A percentile compares a stretch with the other conserved stretches of the same genome.
Conservation (phyloP, 306 rosid species). For the Glycine latifolia region DNA sequence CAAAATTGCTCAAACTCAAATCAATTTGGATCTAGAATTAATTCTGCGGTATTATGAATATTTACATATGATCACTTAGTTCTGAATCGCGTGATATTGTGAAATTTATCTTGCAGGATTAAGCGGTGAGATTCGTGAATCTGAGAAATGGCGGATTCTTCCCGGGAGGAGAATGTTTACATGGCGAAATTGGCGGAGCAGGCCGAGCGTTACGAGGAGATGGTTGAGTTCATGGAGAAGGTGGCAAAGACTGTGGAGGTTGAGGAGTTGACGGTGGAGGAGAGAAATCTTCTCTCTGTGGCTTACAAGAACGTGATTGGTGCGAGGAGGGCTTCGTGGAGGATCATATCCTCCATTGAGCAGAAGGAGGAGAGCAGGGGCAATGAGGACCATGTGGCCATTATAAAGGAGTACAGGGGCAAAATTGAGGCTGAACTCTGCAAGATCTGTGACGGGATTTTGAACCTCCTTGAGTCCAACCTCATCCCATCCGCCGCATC, state of each 20-base stretch:
- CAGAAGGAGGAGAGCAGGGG: conserved; percentile 98
- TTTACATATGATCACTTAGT: no score
- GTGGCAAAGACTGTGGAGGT: conserved; percentile 84
- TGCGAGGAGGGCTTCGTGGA: conserved; percentile 97
- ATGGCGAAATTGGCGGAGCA: conserved; percentile 95
- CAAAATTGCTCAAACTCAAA: not conserved
- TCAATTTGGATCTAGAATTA: no score
- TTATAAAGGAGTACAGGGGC: conserved; percentile 83
- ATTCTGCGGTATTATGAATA: no score
- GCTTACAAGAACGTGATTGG: conserved; percentile 97
- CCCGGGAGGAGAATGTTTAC: conserved; percentile 91
- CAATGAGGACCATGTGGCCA: conserved; percentile 78
- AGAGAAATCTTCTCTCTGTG: conserved; percentile 90
- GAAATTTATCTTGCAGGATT: conserved; percentile 23
- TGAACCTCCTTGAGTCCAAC: conserved; percentile 83
- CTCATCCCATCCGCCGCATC: conserved; percentile 85
- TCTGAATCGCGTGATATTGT: not conserved
- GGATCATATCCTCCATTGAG: conserved; percentile 96
- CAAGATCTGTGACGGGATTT: conserved; percentile 96
- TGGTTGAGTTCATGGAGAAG: conserved; percentile 98
- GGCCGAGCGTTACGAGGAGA: conserved; percentile 92
- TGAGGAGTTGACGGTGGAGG: conserved; percentile 89
- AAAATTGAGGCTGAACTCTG: conserved; percentile 88
- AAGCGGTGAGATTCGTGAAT: not conserved
- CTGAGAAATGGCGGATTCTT: conserved; percentile 49